Percentiles rank a stretch among this genome's conserved stretches.
Conservation (phyloP, 2,329 filamentous ascomycete species). For the Zasmidium angulare region DNA sequence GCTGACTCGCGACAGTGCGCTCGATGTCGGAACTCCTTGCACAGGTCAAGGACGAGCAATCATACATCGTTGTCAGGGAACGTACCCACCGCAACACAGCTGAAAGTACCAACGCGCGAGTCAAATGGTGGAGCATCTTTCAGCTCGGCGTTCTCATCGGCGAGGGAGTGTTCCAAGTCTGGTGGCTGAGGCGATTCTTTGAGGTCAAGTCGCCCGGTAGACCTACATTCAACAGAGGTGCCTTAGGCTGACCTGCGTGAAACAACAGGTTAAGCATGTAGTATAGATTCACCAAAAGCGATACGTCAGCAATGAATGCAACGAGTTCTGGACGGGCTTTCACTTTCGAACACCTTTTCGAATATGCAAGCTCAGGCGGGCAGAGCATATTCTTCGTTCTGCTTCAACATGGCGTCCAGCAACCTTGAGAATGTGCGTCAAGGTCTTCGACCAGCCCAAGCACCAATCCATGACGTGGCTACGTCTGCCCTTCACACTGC, state of each 20-base stretch:
- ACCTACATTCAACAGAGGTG: slow-evolving; percentile 30
- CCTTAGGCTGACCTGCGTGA: slow-evolving; percentile 28
- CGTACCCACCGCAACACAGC: slow-evolving; percentile 97
- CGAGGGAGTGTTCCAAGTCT: slow-evolving; percentile 96
- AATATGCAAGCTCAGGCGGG: too few species aligned
- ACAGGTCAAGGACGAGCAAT: slow-evolving; percentile 96
- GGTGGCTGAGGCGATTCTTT: slow-evolving; percentile 93
- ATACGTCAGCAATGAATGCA: neutral
- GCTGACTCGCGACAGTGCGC: slow-evolving; percentile 60
- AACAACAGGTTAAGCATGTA: slow-evolving; percentile 41
- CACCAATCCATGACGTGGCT: too few species aligned
- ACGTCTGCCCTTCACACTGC: too few species aligned
- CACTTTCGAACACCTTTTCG: neutral
- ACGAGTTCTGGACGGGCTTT: neutral
- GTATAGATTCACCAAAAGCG: slow-evolving; percentile 24
- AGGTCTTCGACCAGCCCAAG: too few species aligned
- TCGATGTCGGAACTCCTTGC: slow-evolving; percentile 79
- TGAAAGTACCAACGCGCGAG: slow-evolving; percentile 93
- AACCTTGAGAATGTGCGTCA: too few species aligned
- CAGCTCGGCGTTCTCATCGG: slow-evolving; percentile 85
- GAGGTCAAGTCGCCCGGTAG: slow-evolving; percentile 33
- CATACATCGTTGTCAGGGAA: slow-evolving; percentile 93
- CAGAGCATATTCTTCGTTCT: neutral
- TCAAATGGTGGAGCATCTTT: slow-evolving; percentile 99
- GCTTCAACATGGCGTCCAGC: too few species aligned